phyloP scores from a whole-genome alignment of 106 monocot genomes.

The Dendrobium nobile region DNA sequence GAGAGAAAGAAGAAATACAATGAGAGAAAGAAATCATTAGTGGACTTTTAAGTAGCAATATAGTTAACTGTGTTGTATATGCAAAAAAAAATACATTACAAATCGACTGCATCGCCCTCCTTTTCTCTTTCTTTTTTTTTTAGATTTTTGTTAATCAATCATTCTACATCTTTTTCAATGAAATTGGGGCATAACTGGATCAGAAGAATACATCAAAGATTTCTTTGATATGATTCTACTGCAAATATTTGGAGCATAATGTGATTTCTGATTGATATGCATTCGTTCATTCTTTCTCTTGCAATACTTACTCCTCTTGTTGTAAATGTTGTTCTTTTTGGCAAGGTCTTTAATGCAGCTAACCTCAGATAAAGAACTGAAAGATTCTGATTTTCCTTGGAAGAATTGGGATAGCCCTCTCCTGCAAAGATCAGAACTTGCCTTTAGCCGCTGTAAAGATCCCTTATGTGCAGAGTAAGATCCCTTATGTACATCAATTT shows the following conservation, averaged over 20 bases:
- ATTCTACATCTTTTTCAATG: background rate
- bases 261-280: background rate
- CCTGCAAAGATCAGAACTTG: background rate
- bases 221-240: background rate
- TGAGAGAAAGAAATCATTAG: too few species aligned
- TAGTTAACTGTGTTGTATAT: too few species aligned
- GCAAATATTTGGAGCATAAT: background rate
- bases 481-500: too few species aligned
- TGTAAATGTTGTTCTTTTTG: background rate
- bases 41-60: too few species aligned
- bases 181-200: background rate
- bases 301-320: background rate
- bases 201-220: background rate
- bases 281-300: background rate
- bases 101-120: too few species aligned
- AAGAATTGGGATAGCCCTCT: background rate
- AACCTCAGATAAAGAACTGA: background rate
- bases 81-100: too few species aligned
- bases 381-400: too few species aligned
- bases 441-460: background rate
- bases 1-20: too few species aligned
- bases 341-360: background rate
- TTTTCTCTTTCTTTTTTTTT: background rate
- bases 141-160: background rate
- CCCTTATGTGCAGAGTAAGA: too few species aligned